phyloP scores from a whole-genome alignment of 2,329 filamentous ascomycete species.

The Bipolaris victoriae region DNA sequence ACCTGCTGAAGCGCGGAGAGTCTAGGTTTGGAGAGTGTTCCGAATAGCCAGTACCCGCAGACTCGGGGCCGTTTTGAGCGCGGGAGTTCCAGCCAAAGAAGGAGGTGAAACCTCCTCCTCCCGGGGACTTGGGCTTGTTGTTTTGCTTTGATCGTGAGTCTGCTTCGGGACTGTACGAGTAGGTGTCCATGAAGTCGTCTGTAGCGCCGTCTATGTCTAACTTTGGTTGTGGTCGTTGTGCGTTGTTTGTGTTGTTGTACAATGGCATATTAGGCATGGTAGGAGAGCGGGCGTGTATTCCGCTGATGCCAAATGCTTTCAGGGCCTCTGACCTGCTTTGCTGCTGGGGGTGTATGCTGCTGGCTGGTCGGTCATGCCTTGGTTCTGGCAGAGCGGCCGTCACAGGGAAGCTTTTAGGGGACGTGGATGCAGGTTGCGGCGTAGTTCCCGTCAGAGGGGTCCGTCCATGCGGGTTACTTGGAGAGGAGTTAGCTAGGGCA shows the following conservation, averaged over 20 bases:
- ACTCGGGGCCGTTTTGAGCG: conserved; percentile 61
- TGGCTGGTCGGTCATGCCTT: conserved; percentile 47
- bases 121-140: conserved; percentile 53
- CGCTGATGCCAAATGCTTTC: conserved; percentile 27
- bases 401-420: conserved; percentile 27
- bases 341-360: conserved; percentile 40
- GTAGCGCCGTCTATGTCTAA: conserved; percentile 47
- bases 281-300: conserved; percentile 41
- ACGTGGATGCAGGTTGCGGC: conserved; percentile 29
- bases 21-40: conserved; percentile 65
- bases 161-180: conserved; percentile 38
- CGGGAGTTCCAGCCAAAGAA: conserved; percentile 71
- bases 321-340: conserved; percentile 36
- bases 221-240: conserved; percentile 39
- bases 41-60: conserved; percentile 68
- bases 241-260: conserved; percentile 32
- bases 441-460: conserved; percentile 37
- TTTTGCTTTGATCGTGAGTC: conserved; percentile 31
- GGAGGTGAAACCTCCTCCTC: conserved; percentile 63
- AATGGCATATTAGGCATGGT: conserved; percentile 50
- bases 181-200: conserved; percentile 46
- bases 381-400: conserved; percentile 18
- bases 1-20: conserved; percentile 55
- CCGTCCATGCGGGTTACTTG: conserved; percentile 45
- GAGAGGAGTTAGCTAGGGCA: conserved; percentile 24